Conservation (phyloP, 495 filamentous ascomycete genomes). For the Aspergillus nanangensis region DNA sequence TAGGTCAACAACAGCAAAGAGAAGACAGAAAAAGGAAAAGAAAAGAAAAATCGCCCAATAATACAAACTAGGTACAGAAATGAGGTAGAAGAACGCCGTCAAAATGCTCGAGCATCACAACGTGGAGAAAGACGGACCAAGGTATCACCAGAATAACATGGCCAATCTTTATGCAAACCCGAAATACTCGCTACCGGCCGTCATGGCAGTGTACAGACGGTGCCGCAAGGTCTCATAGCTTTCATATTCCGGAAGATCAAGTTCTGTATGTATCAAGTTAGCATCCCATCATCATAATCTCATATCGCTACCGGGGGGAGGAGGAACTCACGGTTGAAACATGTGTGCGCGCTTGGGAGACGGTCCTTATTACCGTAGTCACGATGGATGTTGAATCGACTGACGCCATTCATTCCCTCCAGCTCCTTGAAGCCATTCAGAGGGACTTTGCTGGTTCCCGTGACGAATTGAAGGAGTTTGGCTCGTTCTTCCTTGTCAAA, state of each 20-base stretch:
- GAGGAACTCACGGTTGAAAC: constrained; percentile 91
- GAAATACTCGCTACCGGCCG: constrained; percentile 94
- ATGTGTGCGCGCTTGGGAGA: constrained; percentile 93
- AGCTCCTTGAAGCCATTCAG: constrained; percentile 99
- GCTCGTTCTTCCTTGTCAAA: constrained; percentile 99
- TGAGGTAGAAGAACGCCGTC: constrained; percentile 36
- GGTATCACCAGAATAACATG: constrained; percentile 4
- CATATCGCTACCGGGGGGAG: not conserved
- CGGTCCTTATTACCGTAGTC: constrained; percentile 98
- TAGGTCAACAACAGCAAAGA: no score
- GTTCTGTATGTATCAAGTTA: constrained; percentile 59
- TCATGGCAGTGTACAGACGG: constrained; percentile 89
- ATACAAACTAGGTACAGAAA: constrained; percentile 13
- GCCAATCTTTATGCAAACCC: constrained; percentile 72
- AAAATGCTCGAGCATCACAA: constrained; percentile 30
- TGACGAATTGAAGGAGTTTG: constrained; percentile 97
- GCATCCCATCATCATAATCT: constrained; percentile 13
- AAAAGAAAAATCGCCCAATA: constrained; percentile 15
- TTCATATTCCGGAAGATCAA: constrained; percentile 98
- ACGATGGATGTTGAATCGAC: constrained; percentile 96
- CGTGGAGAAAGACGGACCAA: constrained; percentile 5
- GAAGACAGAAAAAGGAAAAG: not conserved
- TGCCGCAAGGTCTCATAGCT: constrained; percentile 87
- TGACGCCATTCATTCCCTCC: constrained; percentile 99
- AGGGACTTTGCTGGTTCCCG: constrained; percentile 96